Conservation (phyloP, 1,284 basidiomycete species). For the Tetrapyrgos nigripes region DNA sequence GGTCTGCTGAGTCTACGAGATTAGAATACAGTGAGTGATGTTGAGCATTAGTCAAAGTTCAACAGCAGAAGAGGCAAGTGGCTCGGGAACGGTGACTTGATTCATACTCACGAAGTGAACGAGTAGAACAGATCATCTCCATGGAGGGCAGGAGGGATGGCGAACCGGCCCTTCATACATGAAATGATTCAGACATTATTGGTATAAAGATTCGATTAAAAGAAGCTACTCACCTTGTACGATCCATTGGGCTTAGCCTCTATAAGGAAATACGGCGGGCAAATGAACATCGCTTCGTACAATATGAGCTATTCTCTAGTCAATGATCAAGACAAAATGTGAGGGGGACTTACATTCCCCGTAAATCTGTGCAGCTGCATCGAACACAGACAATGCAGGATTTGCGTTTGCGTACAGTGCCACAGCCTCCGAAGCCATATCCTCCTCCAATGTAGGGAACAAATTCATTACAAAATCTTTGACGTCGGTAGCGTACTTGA, state of each 20-base stretch:
- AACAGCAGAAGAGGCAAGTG: background rate
- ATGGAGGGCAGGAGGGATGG: conserved; percentile 42
- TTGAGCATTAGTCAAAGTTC: background rate
- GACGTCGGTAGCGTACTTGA: no score
- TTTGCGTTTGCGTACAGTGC: conserved; percentile 10
- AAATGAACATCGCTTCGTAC: conserved; percentile 40
- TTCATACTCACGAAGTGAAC: conserved; percentile 33
- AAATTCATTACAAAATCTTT: background rate
- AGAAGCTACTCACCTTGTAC: conserved; percentile 36
- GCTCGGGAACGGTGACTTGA: no score
- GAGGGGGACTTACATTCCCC: conserved; percentile 26
- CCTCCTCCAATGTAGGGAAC: background rate
- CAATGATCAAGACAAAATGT: background rate
- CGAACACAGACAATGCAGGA: conserved; percentile 4
- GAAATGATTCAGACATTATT: no score
- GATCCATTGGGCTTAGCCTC: conserved; percentile 29
- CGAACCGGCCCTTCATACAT: conserved; percentile 45
- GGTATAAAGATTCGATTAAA: background rate
- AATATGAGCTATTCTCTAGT: background rate
- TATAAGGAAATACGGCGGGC: conserved; percentile 41
- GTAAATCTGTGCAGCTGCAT: conserved; percentile 20
- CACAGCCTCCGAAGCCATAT: conserved; percentile 2
- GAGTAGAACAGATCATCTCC: no score
- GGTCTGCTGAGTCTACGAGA: background rate
- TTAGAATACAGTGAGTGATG: background rate